Evolutionary conservation across 116 monocot genomes (phyloP).

Genomic region (Phalaenopsis hybrid): DNA sequence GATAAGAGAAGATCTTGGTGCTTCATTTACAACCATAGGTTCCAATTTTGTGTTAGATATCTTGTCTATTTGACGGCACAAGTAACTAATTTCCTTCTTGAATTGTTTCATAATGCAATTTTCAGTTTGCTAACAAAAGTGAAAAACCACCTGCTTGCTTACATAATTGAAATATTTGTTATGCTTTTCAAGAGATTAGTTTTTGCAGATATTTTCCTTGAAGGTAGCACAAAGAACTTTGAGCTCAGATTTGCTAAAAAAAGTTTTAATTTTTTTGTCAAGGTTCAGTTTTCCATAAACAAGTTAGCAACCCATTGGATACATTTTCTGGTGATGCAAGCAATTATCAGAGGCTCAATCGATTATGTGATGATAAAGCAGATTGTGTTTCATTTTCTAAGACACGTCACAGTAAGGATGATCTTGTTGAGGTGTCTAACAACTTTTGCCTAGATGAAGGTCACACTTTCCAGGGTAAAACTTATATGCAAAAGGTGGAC

Average conservation of each 20-base stretch:
- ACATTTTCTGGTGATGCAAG: constrained; percentile 13
- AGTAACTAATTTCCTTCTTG: background rate
- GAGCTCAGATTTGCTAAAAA: constrained; percentile 14
- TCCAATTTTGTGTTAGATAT: constrained; percentile 5
- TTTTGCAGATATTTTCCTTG: constrained; percentile 12
- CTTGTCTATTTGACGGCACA: background rate
- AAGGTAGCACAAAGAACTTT: constrained; percentile 15
- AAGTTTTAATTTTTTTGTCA: constrained; percentile 8
- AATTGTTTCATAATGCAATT: background rate
- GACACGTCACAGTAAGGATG: constrained; percentile 14
- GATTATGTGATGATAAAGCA: constrained; percentile 9
- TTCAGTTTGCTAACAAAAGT: background rate
- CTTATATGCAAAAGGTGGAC: constrained; percentile 4
- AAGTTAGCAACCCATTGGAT: constrained; percentile 4
- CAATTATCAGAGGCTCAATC: constrained; percentile 22
- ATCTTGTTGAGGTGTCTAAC: constrained; percentile 9
- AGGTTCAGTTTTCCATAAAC: constrained; percentile 6
- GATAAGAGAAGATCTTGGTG: background rate
- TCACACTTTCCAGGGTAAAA: constrained; percentile 6
- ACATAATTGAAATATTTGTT: background rate
- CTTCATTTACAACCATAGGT: background rate
- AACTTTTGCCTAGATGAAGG: background rate
- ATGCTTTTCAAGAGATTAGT: constrained; percentile 3
- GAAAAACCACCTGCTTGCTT: background rate
- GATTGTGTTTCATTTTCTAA: constrained; percentile 13